phyloP scores from a whole-genome alignment of 2,329 filamentous ascomycete species.

The Colletotrichum costaricense region DNA sequence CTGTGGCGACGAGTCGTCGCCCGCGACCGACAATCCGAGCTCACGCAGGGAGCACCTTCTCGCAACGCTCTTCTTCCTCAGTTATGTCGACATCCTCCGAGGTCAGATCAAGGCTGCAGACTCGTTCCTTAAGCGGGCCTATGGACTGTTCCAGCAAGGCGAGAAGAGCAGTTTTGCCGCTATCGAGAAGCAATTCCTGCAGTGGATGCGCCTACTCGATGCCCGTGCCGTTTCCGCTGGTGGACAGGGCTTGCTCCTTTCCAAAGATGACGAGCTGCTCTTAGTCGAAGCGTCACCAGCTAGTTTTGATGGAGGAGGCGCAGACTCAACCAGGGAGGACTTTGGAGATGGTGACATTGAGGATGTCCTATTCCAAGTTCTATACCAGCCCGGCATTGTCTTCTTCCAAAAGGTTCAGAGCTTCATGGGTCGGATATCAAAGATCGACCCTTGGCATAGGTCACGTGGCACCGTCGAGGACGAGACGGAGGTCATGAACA shows the following conservation, averaged over 20 bases:
- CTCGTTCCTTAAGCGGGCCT: constrained; percentile 60
- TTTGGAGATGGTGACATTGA: constrained; percentile 52
- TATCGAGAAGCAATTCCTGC: constrained; percentile 60
- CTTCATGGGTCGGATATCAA: constrained; percentile 67
- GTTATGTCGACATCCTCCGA: constrained; percentile 63
- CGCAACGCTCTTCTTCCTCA: constrained; percentile 64
- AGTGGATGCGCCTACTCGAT: constrained; percentile 67
- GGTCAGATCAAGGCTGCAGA: constrained; percentile 58
- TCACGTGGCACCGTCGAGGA: constrained; percentile 66
- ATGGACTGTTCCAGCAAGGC: constrained; percentile 56
- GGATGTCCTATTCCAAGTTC: constrained; percentile 63
- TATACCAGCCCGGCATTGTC: constrained; percentile 65
- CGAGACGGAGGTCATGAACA: constrained; percentile 68
- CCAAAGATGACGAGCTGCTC: constrained; percentile 58
- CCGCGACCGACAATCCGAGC: constrained; percentile 40
- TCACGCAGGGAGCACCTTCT: constrained; percentile 54
- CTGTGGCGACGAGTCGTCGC: constrained; percentile 2
- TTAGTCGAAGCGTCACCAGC: constrained; percentile 57
- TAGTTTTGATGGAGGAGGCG: constrained; percentile 48
- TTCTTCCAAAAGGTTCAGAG: constrained; percentile 70
- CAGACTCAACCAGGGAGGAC: constrained; percentile 36
- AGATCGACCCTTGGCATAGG: constrained; percentile 68
- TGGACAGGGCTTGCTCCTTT: constrained; percentile 64
- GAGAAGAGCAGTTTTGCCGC: constrained; percentile 49
- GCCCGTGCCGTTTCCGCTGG: constrained; percentile 66